Evolutionary conservation across 306 rosid genomes (phyloP).

Genomic region (Arachis hypogaea): DNA sequence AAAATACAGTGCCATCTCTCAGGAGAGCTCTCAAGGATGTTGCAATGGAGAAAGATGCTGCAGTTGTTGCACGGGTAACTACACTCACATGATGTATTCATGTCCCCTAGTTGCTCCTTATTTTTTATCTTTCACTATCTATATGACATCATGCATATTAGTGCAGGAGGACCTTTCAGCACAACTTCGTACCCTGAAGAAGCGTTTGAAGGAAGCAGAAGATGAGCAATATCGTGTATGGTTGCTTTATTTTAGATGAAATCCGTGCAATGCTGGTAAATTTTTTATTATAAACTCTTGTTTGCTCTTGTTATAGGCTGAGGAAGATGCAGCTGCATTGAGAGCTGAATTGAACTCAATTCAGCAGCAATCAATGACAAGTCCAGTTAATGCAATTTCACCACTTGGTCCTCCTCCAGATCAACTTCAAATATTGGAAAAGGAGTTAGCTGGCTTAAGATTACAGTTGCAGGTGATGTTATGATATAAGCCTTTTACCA

Average conservation of each 20-base stretch:
- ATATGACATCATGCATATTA: constrained; percentile 23
- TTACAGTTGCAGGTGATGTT: constrained; percentile 63
- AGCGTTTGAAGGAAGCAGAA: constrained; percentile 87
- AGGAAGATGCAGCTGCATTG: constrained; percentile 94
- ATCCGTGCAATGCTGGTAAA: neutral
- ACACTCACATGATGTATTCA: constrained; percentile 1
- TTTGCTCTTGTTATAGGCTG: constrained; percentile 71
- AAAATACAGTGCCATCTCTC: constrained; percentile 76
- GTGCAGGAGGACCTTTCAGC: constrained; percentile 91
- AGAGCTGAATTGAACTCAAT: constrained; percentile 85
- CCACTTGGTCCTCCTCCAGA: constrained; percentile 61
- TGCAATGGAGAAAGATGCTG: constrained; percentile 98
- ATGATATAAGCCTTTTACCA: constrained; percentile 26
- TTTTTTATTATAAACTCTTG: constrained; percentile 34
- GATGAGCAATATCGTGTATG: constrained; percentile 96
- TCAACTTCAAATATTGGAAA: constrained; percentile 69
- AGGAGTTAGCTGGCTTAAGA: constrained; percentile 73
- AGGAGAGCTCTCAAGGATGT: constrained; percentile 91
- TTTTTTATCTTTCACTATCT: constrained; percentile 28
- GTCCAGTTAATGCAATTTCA: constrained; percentile 53
- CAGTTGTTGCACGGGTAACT: constrained; percentile 84
- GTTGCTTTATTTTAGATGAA: constrained; percentile 35
- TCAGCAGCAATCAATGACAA: constrained; percentile 83
- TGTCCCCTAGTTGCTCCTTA: constrained; percentile 2
- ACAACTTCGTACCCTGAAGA: constrained; percentile 83